Evolutionary conservation across 2,329 filamentous ascomycete species (phyloP).

Genomic region (Ploettnerulaceae sp.): DNA sequence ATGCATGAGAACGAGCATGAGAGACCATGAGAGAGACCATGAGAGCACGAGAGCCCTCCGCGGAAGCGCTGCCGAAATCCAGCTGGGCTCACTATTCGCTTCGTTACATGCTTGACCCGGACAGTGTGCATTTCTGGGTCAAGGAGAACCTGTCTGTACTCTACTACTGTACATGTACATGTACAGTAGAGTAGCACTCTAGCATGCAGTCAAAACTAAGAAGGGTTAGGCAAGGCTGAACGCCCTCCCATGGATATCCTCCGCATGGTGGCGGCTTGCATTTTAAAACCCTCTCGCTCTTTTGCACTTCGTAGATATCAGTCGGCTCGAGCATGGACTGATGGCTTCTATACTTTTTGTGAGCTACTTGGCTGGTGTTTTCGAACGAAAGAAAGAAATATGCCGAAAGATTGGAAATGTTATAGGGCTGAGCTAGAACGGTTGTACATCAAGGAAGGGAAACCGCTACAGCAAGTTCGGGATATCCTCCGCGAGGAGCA

Average conservation of each 20-base stretch:
- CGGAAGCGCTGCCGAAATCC: slow-evolving; percentile 5
- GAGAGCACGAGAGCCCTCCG: no score
- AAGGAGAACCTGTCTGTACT: neutral
- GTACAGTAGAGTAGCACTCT: no score
- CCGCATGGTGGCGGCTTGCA: neutral
- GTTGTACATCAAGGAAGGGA: slow-evolving; percentile 17
- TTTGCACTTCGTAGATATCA: neutral
- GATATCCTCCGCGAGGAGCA: slow-evolving; percentile 11
- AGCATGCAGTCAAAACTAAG: slow-evolving; percentile 4
- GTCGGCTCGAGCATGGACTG: neutral
- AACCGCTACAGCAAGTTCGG: slow-evolving; percentile 17
- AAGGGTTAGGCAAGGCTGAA: slow-evolving; percentile 7
- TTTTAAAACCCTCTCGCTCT: neutral
- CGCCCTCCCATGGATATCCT: slow-evolving; percentile 1
- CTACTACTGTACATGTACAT: no score
- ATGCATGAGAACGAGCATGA: neutral
- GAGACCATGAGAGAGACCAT: no score
- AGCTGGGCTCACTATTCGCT: neutral
- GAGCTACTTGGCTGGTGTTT: neutral
- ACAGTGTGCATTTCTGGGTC: slow-evolving; percentile 5
- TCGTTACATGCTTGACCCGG: neutral
- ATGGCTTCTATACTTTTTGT: neutral
- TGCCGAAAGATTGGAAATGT: slow-evolving; percentile 20
- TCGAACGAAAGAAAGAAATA: slow-evolving; percentile 1
- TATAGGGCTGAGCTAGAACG: slow-evolving; percentile 19